Base-by-base conservation (phyloP, 805 yeast species). In the Candida ponderosae region DNA sequence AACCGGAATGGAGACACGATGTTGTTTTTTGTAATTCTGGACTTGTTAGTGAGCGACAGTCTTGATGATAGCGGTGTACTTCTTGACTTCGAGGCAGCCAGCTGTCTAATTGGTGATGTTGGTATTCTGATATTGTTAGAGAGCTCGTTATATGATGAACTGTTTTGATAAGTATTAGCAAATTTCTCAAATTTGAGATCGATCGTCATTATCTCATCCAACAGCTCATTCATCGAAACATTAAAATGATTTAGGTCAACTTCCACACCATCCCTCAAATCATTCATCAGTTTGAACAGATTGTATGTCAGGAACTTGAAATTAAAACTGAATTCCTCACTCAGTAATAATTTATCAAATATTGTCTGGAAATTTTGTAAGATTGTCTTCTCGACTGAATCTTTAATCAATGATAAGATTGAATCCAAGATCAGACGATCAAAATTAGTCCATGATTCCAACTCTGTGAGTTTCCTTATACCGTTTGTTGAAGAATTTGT, bases 301-400 rank as follows among this genome's bases (percentile, higher is more conserved):
- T 35, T 42, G 16, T 39, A 20, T 13, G 48, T 38, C 5, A 40
- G 26, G 23, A 49, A 51, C 32, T 39, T 41, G 29, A 48, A 46
- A 31, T 50, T 51, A 16, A 43, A 35, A 36, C 34, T 48, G 36
- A 63, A 50, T 1, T 43, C 50, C 16, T 50, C 47, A 24, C 60
- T 55, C 14, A 52, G 46, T 10, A 62, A 41, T 48, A 66, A 50
- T 37, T 70, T 68, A 48, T 79, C 88, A 48, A 72, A 68, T 23
- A 76, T 55, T 5, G 74, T 56, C 0, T 82, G 71, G 1, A 85
- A 70, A 43, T 70, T 70, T 39, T 73, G 67, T 18, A 79, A 54
- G 6, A 80, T 63, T 28, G 79, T 79, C 36, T 63, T 67, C 30
- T 78, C 78, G 3, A 75, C 56, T 0, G 66, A 53, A 18, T 72